These are phyloP conservation scores for Arthonia radiata DNA, from an alignment of 495 filamentous ascomycete species.

Conservation along the genomic window DNA sequence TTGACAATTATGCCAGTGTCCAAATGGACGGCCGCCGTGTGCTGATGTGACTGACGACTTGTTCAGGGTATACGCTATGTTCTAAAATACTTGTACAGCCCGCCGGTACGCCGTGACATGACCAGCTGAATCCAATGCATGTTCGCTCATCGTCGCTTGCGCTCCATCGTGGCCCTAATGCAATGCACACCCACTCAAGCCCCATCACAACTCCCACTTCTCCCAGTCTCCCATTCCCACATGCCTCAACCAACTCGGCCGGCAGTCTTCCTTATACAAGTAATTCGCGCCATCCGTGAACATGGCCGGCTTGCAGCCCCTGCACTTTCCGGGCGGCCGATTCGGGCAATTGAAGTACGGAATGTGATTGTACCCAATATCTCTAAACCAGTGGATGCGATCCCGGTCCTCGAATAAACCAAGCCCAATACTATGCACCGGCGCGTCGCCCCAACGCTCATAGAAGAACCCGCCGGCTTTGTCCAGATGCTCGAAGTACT, in stretches of 20 bases:
- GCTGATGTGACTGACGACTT: too few species aligned
- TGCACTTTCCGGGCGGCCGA: conserved; percentile 63
- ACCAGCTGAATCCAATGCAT: too few species aligned
- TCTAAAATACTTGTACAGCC: too few species aligned
- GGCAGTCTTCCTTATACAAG: conserved; percentile 77
- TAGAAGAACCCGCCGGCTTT: conserved; percentile 95
- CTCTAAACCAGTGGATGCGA: conserved; percentile 97
- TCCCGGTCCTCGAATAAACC: conserved; percentile 75
- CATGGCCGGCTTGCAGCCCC: conserved; percentile 58
- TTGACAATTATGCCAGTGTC: too few species aligned
- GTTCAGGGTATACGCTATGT: too few species aligned
- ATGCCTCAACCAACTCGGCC: conserved; percentile 91
- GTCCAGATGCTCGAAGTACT: conserved; percentile 92
- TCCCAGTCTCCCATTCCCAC: conserved; percentile 45
- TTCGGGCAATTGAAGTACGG: conserved; percentile 91
- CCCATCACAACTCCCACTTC: too few species aligned
- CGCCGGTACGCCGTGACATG: too few species aligned
- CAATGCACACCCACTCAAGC: too few species aligned
- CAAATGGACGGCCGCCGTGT: too few species aligned
- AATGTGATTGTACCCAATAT: conserved; percentile 96
- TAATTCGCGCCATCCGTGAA: conserved; percentile 72
- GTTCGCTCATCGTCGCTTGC: too few species aligned
- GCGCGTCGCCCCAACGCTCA: conserved; percentile 95
- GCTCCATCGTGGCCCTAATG: too few species aligned
- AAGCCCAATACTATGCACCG: conserved; percentile 87